phyloP scores from a whole-genome alignment of 225 moss, liverwort and hornwort genomes.

The Thuidium tamariscinum region DNA sequence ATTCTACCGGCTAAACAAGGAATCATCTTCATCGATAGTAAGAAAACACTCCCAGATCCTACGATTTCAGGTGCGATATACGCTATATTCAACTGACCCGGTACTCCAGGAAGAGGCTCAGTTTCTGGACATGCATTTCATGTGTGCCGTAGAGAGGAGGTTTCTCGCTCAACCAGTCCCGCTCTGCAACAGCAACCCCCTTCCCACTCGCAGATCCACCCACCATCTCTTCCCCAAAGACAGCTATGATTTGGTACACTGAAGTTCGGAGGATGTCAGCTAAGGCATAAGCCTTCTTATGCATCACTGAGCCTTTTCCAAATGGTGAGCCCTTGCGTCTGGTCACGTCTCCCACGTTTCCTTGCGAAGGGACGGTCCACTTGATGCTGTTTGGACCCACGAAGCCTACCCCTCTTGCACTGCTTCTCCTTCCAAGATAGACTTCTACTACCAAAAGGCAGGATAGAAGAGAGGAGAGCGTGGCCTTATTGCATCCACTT shows the following conservation, averaged over 20 bases:
- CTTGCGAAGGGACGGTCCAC: conserved; percentile 71
- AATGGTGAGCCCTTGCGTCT: conserved; percentile 51
- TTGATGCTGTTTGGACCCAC: conserved; percentile 74
- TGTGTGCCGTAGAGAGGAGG: conserved; percentile 59
- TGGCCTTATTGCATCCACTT: conserved; percentile 60
- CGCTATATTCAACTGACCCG: conserved; percentile 12
- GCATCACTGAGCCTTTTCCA: conserved; percentile 61
- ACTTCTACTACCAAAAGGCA: conserved; percentile 73
- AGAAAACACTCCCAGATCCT: not conserved
- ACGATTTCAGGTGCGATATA: not conserved
- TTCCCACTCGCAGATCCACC: conserved; percentile 26
- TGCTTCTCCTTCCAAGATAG: conserved; percentile 60
- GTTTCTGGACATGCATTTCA: conserved; percentile 66
- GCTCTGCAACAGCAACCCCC: conserved; percentile 38
- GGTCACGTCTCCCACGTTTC: conserved; percentile 26
- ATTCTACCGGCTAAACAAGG: not conserved
- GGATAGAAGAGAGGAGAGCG: conserved; percentile 68
- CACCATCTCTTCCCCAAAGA: conserved; percentile 72
- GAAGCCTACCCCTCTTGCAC: conserved; percentile 38
- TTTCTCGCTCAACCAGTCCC: conserved; percentile 60
- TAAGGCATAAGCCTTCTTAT: conserved; percentile 69
- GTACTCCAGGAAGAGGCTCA: conserved; percentile 53
- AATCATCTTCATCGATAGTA: not conserved
- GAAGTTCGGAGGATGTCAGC: conserved; percentile 75
- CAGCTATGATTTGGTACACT: conserved; percentile 68